Evolutionary conservation across 2,329 filamentous ascomycete species (phyloP).

Genomic region (Shiraia bambusicola): DNA sequence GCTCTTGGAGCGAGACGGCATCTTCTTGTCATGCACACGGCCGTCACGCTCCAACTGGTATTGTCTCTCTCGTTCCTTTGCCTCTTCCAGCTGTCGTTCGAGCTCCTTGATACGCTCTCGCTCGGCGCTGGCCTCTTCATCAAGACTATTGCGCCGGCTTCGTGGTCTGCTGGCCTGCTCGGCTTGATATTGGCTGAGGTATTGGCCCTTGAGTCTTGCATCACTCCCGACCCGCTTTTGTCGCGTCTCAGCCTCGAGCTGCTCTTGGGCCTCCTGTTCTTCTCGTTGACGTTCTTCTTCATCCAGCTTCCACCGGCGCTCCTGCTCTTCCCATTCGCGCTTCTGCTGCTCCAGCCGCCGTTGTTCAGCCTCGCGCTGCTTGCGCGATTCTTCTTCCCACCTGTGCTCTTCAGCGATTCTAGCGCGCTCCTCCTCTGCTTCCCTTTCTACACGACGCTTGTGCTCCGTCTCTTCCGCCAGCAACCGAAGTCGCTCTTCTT

Average conservation of each 20-base stretch:
- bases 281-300: slow-evolving; percentile 71
- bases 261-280: slow-evolving; percentile 70
- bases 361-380: slow-evolving; percentile 60
- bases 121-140: slow-evolving; percentile 56
- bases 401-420: slow-evolving; percentile 64
- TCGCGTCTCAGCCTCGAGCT: slow-evolving; percentile 66
- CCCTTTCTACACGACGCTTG: slow-evolving; percentile 51
- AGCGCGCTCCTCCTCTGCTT: slow-evolving; percentile 64
- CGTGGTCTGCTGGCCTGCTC: slow-evolving; percentile 55
- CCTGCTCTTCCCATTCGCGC: slow-evolving; percentile 75
- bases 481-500: slow-evolving; percentile 54
- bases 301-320: slow-evolving; percentile 73
- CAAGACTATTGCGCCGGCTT: slow-evolving; percentile 42
- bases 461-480: slow-evolving; percentile 57
- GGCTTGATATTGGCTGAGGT: slow-evolving; percentile 81
- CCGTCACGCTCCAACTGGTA: slow-evolving; percentile 64
- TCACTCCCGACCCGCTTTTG: slow-evolving; percentile 63
- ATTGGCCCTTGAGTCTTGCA: slow-evolving; percentile 74
- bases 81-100: slow-evolving; percentile 70
- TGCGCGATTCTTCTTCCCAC: slow-evolving; percentile 67
- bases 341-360: slow-evolving; percentile 67
- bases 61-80: slow-evolving; percentile 65
- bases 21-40: slow-evolving; percentile 44
- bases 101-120: slow-evolving; percentile 74
- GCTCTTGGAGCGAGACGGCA: slow-evolving; percentile 42